phyloP scores from a whole-genome alignment of 169 alveolate genomes.

The Plasmodium gonderi region DNA sequence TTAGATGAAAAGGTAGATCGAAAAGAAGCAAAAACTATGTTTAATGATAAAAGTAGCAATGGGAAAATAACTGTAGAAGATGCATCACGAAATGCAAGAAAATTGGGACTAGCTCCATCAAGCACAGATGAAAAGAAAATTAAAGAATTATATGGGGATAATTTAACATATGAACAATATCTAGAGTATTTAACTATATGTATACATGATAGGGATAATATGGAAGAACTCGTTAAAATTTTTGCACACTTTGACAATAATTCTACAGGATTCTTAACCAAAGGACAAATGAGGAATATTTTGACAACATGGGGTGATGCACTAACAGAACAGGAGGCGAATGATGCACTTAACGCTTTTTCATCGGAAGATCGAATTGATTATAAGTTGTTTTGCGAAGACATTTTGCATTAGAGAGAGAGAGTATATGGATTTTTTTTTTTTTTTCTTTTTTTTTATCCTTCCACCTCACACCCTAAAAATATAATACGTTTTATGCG shows the following conservation, averaged over 20 bases:
- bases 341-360: constrained; percentile 68
- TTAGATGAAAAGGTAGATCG: constrained; percentile 79
- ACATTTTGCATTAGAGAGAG: constrained; percentile 17
- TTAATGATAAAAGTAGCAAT: constrained; percentile 73
- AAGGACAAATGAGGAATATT: constrained; percentile 79
- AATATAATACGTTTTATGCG: too few relatives aligned
- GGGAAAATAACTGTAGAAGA: constrained; percentile 63
- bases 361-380: constrained; percentile 46
- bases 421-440: not conserved
- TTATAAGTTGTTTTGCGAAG: constrained; percentile 50
- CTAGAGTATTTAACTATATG: constrained; percentile 76
- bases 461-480: too few relatives aligned
- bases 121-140: constrained; percentile 75
- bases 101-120: constrained; percentile 84
- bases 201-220: constrained; percentile 81
- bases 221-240: constrained; percentile 77
- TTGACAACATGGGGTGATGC: constrained; percentile 83
- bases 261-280: constrained; percentile 74
- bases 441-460: too few relatives aligned
- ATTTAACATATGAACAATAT: constrained; percentile 76
- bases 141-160: constrained; percentile 75
- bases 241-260: constrained; percentile 79
- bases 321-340: constrained; percentile 77
- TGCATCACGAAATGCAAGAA: constrained; percentile 60
- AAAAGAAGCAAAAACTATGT: constrained; percentile 73